Percentiles rank a stretch among this genome's conserved stretches.
phyloP scores from a whole-genome alignment of 2,329 filamentous ascomycete genomes.

The Cytospora chrysosperma region DNA sequence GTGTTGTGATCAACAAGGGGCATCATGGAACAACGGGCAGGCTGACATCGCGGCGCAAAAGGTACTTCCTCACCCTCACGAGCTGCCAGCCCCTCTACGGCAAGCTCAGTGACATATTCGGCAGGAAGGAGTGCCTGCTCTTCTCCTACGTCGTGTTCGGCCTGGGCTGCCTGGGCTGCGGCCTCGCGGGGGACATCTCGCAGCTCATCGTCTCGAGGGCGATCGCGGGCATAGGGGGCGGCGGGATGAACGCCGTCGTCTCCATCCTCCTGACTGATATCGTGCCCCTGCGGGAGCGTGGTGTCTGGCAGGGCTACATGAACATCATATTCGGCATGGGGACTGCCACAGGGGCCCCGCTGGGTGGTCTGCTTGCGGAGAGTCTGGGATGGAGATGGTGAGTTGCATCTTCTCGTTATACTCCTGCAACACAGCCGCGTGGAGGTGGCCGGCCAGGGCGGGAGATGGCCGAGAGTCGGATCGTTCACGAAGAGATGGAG shows the following conservation, averaged over 20 bases:
- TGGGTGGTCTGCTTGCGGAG: conserved; percentile 72
- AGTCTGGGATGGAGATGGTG: conserved; percentile 74
- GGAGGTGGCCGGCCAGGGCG: neutral
- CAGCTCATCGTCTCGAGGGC: conserved; percentile 43
- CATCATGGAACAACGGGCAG: no score
- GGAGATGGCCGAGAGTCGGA: neutral
- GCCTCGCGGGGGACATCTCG: conserved; percentile 47
- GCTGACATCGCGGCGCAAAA: conserved; percentile 31
- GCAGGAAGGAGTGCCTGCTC: conserved; percentile 64
- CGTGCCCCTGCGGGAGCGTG: conserved; percentile 66
- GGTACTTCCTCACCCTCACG: conserved; percentile 72
- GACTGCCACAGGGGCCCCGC: conserved; percentile 65
- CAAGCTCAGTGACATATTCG: conserved; percentile 54
- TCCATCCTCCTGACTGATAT: conserved; percentile 71
- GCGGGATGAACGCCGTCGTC: conserved; percentile 69
- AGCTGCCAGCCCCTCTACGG: conserved; percentile 71
- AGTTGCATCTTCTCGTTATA: conserved; percentile 28
- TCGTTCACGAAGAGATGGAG: neutral
- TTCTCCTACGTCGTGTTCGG: conserved; percentile 47
- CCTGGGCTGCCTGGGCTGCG: conserved; percentile 52
- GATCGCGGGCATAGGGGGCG: conserved; percentile 59
- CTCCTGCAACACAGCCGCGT: no score
- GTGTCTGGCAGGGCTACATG: conserved; percentile 70
- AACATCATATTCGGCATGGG: conserved; percentile 72
- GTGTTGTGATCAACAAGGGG: no score